These are phyloP conservation scores for Geosiphon pyriformis DNA, from an alignment of 192 early-diverging fungal genomes.

Conservation along the genomic window DNA sequence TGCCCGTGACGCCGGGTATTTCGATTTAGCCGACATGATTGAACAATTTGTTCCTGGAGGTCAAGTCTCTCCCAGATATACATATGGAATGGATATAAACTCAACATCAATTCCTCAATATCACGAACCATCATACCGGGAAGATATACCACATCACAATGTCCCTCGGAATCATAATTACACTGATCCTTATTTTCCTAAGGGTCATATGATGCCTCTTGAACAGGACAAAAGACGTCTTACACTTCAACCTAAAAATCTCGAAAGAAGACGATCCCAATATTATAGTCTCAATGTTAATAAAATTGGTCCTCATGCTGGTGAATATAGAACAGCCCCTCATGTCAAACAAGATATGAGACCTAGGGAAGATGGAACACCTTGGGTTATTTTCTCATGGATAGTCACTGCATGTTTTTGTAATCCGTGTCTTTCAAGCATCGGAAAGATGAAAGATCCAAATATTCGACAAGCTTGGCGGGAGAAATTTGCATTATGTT, in stretches of 20 bases:
- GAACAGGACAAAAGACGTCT: neutral
- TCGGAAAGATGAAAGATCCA: slow-evolving; percentile 22
- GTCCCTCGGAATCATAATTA: neutral
- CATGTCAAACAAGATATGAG: slow-evolving; percentile 22
- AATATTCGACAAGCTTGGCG: slow-evolving; percentile 69
- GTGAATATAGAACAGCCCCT: neutral
- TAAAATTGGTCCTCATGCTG: neutral
- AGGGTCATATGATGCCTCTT: slow-evolving; percentile 18
- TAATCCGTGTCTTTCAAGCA: slow-evolving; percentile 12
- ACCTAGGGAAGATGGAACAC: slow-evolving; percentile 9
- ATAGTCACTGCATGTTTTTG: slow-evolving; percentile 19
- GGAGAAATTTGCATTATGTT: slow-evolving; percentile 79
- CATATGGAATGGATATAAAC: neutral
- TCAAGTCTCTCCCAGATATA: neutral
- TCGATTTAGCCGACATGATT: slow-evolving; percentile 28
- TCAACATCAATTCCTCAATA: neutral
- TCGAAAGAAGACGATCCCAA: neutral
- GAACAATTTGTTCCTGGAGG: slow-evolving; percentile 21
- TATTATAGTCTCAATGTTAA: neutral
- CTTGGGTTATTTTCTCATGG: slow-evolving; percentile 23
- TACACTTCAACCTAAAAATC: slow-evolving; percentile 14
- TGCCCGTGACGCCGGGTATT: slow-evolving; percentile 33
- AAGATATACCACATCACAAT: neutral
- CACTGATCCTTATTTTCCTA: neutral
- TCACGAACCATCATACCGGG: neutral